Conservation (phyloP, 352 stramenopile genomes). For the Blastocystis sp. region DNA sequence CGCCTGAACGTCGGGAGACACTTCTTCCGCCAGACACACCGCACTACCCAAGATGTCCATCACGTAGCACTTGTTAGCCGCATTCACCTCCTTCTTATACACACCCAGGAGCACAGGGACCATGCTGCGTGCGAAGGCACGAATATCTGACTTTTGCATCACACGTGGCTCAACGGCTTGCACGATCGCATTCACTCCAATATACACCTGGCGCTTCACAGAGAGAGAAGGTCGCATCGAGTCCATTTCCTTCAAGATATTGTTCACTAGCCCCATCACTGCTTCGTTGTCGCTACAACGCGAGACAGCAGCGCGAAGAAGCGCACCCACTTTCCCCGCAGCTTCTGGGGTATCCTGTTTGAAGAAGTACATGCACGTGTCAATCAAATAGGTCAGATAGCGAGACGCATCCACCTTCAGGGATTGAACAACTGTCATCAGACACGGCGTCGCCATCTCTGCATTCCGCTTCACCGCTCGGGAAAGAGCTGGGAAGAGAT, state of each 20-base stretch:
- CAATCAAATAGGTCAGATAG: slow-evolving; percentile 28
- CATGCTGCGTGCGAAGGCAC: not conserved
- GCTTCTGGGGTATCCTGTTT: slow-evolving; percentile 12
- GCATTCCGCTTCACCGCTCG: slow-evolving; percentile 47
- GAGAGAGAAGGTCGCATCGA: not conserved
- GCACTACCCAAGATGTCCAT: not conserved
- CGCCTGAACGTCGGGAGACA: not conserved
- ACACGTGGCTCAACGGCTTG: not conserved
- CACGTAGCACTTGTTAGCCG: not conserved
- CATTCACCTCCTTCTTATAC: slow-evolving; percentile 19
- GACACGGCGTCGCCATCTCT: slow-evolving; percentile 3
- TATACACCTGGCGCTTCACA: not conserved
- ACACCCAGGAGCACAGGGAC: not conserved
- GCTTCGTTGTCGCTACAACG: slow-evolving; percentile 41
- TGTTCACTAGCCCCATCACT: not conserved
- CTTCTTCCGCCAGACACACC: not conserved
- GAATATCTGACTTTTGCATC: not conserved
- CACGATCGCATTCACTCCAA: not conserved
- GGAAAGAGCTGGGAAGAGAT: slow-evolving; percentile 39
- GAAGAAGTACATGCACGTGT: slow-evolving; percentile 41
- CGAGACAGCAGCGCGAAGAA: not conserved
- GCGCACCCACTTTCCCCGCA: not conserved
- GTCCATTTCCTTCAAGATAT: slow-evolving; percentile 38
- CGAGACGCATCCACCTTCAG: not conserved
- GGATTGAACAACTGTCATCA: not conserved